Evolutionary conservation across 192 early-diverging fungal genomes (phyloP), one percentile per base, ranked within the genome.

Genomic region (Haplosporangium gracile): DNA sequence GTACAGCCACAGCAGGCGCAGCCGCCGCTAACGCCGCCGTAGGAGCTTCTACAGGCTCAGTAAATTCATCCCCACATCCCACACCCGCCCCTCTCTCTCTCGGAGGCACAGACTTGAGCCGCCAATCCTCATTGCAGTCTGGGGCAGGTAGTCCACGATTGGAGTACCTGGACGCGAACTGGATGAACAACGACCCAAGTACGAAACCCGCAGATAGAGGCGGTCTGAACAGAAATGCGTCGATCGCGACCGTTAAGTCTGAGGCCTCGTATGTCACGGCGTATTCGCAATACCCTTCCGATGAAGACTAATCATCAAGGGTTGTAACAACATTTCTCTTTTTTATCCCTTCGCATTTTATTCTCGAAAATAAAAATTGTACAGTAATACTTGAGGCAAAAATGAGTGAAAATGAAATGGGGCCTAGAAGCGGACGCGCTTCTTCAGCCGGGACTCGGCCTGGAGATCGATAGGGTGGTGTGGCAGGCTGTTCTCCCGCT

Each of bases 211-310:
- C 45, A 29, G 20, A 22, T n/a, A 20, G n/a, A 13, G 24, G 13
- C 49, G 2, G 18, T 20, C 22, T 82, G 55, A 77, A 82, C 51
- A 70, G 81, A 9, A 82, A 82, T 20, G 22, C 81, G 45, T 82
- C 81, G 22, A 71, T 73, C 2, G 75, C 38, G 32, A 82, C 81
- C 26, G 75, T 68, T 22, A 70, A 55, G 32, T 73, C 75, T 4
- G 81, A 82, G 29, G 71, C 75, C 3, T 82, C 81, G 22, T 82
- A 77, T 71, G 74, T 76, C 42, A 82, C 81, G 20, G 81, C 81
- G 13, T 65, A 47, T 70, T 82, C 81, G 10, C 75, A 77, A 32
- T 73, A 82, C 39, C 74, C 70, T 32, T 82, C 81, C 40, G 81
- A 82, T 34, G 81, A 82, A 6, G 77, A 78, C 0, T 49, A 72